A percentile compares a stretch with the other conserved stretches of the same genome.
phyloP scores from a whole-genome alignment of 2,329 filamentous ascomycete species.

The Colletotrichum sp. region DNA sequence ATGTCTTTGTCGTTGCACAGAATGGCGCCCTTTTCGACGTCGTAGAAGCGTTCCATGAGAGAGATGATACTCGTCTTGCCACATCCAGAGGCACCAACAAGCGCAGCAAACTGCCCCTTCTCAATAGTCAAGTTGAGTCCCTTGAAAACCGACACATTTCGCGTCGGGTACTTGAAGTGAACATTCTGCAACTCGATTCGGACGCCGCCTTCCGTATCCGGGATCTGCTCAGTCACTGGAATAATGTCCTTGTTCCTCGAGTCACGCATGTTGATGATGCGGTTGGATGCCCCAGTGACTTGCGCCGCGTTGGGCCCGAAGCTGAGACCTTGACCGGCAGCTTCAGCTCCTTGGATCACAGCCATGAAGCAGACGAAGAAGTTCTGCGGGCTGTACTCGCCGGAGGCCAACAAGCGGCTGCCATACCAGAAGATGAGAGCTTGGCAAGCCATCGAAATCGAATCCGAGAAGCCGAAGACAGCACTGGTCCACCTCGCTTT shows the following conservation, averaged over 20 bases:
- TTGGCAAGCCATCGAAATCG: constrained; percentile 65
- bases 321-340: constrained; percentile 69
- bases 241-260: constrained; percentile 40
- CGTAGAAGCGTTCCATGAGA: constrained; percentile 74
- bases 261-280: constrained; percentile 59
- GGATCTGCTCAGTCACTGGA: constrained; percentile 39
- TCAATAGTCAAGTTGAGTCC: constrained; percentile 68
- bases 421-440: constrained; percentile 73
- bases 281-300: constrained; percentile 62
- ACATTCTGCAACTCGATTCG: constrained; percentile 62
- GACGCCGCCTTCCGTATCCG: constrained; percentile 53
- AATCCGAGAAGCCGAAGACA: constrained; percentile 74
- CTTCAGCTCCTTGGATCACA: constrained; percentile 70
- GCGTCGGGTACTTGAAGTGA: constrained; percentile 65
- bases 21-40: constrained; percentile 67
- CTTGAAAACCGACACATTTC: constrained; percentile 61
- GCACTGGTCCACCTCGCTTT: constrained; percentile 68
- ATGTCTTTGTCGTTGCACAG: constrained; percentile 68
- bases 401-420: constrained; percentile 58
- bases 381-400: constrained; percentile 49
- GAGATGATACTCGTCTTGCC: constrained; percentile 77
- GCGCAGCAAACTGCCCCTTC: constrained; percentile 72
- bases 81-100: constrained; percentile 74
- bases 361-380: constrained; percentile 69
- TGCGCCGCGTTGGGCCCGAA: constrained; percentile 70